Percentiles rank a stretch among this genome's conserved stretches.
These are phyloP conservation scores for Tribonema minus DNA, from an alignment of 108 stramenopile species.

Conservation along the genomic window DNA sequence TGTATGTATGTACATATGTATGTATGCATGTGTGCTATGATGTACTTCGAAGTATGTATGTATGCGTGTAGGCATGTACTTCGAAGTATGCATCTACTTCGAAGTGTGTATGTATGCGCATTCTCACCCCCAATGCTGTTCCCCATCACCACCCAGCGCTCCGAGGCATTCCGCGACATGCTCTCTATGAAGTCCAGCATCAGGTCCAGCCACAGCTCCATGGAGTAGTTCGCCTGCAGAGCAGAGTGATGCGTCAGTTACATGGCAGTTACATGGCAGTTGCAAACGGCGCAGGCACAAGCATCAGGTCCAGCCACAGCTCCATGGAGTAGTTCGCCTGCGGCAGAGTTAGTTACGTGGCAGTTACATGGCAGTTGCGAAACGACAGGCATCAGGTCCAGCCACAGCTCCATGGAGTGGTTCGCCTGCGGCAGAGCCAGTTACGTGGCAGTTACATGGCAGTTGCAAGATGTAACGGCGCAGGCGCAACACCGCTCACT, in stretches of 20 bases:
- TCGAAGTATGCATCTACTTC: too few species aligned
- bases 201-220: constrained; percentile 63
- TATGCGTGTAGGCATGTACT: too few species aligned
- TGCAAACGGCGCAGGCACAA: neutral
- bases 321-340: constrained; percentile 54
- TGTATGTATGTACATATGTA: too few species aligned
- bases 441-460: neutral
- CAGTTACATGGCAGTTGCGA: neutral
- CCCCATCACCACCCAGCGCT: constrained; percentile 61
- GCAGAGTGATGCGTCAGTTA: neutral
- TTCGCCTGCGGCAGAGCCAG: neutral
- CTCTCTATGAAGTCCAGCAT: constrained; percentile 57
- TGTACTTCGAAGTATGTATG: too few species aligned
- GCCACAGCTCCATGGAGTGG: constrained; percentile 63
- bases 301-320: constrained; percentile 59
- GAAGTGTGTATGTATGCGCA: too few species aligned
- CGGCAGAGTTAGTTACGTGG: neutral
- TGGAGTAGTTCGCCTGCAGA: constrained; percentile 39
- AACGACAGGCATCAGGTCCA: constrained; percentile 37
- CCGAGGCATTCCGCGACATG: constrained; percentile 12
- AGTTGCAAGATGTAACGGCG: neutral
- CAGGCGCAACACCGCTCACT: constrained; percentile 42
- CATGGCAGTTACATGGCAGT: neutral
- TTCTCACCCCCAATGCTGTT: constrained; percentile 70
- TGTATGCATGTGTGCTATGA: too few species aligned